These are phyloP conservation scores for Schwanniomyces vanrijiae DNA, from an alignment of 805 yeast genomes.

Conservation along the genomic window DNA sequence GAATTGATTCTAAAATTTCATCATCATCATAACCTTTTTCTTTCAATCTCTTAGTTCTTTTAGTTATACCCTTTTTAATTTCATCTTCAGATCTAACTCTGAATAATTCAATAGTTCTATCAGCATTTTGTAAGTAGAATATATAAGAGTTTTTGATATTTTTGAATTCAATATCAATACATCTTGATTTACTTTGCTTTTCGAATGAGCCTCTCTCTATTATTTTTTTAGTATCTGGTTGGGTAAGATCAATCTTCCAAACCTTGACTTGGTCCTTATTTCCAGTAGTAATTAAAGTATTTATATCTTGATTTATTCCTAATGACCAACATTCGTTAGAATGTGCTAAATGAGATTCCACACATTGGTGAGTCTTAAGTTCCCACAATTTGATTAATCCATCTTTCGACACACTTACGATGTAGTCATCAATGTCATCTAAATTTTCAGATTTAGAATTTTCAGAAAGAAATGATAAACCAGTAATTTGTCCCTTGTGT, in stretches of 20 bases:
- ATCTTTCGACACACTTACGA: slow-evolving; percentile 80
- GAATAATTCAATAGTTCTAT: slow-evolving; percentile 77
- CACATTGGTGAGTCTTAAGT: slow-evolving; percentile 79
- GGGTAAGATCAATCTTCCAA: slow-evolving; percentile 68
- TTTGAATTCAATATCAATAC: slow-evolving; percentile 57
- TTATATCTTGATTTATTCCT: slow-evolving; percentile 44
- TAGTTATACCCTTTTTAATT: slow-evolving; percentile 69
- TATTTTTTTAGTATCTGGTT: slow-evolving; percentile 50
- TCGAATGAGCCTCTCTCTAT: slow-evolving; percentile 64
- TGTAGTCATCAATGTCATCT: slow-evolving; percentile 68
- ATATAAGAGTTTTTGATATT: slow-evolving; percentile 35
- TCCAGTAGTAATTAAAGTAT: slow-evolving; percentile 67
- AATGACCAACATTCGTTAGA: slow-evolving; percentile 92
- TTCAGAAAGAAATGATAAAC: slow-evolving; percentile 51
- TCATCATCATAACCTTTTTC: slow-evolving; percentile 64
- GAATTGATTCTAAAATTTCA: slow-evolving; percentile 49
- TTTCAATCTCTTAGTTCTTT: slow-evolving; percentile 72
- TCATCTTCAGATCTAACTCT: slow-evolving; percentile 76
- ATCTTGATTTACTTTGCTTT: slow-evolving; percentile 75
- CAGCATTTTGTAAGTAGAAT: slow-evolving; percentile 75
- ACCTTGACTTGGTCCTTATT: slow-evolving; percentile 79
- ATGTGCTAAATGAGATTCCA: slow-evolving; percentile 94
- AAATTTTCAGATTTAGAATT: slow-evolving; percentile 19
- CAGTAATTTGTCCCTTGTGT: slow-evolving; percentile 87
- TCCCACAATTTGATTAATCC: slow-evolving; percentile 95